Evolutionary conservation across 2,329 filamentous ascomycete genomes (phyloP), one percentile per base, ranked within the genome.

Genomic region (Sporothrix mexicana): DNA sequence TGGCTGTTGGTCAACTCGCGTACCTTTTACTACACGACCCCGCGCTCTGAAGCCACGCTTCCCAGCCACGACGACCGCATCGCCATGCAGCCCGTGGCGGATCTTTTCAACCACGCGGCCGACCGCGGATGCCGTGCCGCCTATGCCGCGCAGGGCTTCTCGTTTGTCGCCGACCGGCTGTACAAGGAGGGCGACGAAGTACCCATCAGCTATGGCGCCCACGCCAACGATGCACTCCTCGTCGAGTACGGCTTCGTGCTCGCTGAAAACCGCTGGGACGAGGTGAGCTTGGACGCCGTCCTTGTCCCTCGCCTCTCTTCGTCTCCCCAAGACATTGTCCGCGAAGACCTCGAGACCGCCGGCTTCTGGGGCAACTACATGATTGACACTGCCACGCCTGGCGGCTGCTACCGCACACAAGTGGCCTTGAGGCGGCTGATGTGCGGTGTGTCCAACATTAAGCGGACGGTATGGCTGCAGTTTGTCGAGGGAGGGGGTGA

Each of bases 171-270:
- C 9, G 81, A 85, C 72, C 80, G 82, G 2, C 78, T 81, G 1
- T 90, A 91, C 77, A 79, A 79, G 1, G 77, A 80, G 1, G 89
- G 88, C n/a, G 87, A 91, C 43, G 92, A 94, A 81, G 82, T 94
- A 1, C 88, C 87, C 76, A 88, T 92, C 43, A 88, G 87, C 30
- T 94, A 94, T 76, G 92, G 92, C 6, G 80, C 85, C 0, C 92
- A 94, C 78, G 86, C 86, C 49, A 92, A 93, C 76, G 92, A 94
- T 78, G 91, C 92, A 76, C 82, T 94, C n/a, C 85, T 94, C 0
- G 86, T 88, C 1, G 91, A 94, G 80, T 94, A 88, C 75, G 86
- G 86, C 9, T 88, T 88, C 76, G 78, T 84, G 10, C 79, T 86
- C 47, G 75, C 75, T 6, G 49, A 47, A 20, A 87, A 88, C 77